phyloP scores from a whole-genome alignment of 208 protist species.

The Borovskyia barvae region DNA sequence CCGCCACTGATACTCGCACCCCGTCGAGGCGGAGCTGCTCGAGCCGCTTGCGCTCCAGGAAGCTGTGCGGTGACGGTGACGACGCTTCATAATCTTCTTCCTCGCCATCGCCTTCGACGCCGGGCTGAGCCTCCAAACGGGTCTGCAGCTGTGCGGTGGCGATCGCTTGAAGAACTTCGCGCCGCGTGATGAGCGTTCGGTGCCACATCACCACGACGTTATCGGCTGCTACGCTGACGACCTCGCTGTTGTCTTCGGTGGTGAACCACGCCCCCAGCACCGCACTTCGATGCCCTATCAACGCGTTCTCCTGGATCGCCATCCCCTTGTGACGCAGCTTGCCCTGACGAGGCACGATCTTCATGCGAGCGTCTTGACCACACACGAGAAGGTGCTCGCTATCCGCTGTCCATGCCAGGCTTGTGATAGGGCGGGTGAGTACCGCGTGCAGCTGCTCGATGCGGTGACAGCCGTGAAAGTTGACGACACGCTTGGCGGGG shows the following conservation, averaged over 20 bases:
- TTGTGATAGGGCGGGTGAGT: constrained; percentile 74
- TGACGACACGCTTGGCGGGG: constrained; percentile 78
- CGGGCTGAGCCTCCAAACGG: constrained; percentile 18
- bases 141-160: constrained; percentile 66
- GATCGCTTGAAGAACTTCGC: constrained; percentile 82
- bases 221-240: constrained; percentile 80
- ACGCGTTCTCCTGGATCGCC: constrained; percentile 71
- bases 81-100: constrained; percentile 44
- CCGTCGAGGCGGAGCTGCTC: constrained; percentile 78
- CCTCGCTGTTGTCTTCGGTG: constrained; percentile 34
- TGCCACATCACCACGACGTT: constrained; percentile 84
- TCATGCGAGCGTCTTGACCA: constrained; percentile 87
- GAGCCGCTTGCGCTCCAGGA: constrained; percentile 74
- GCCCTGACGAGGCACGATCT: constrained; percentile 82
- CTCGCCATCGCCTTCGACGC: too few species aligned
- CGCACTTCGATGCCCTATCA: constrained; percentile 84
- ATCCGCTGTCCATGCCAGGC: constrained; percentile 83
- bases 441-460: constrained; percentile 83
- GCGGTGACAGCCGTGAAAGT: constrained; percentile 85
- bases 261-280: constrained; percentile 90
- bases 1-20: constrained; percentile 70
- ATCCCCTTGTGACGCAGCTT: constrained; percentile 73
- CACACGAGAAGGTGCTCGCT: constrained; percentile 83
- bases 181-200: constrained; percentile 59
- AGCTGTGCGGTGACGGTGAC: constrained; percentile 54